Base-by-base conservation (phyloP, 108 stramenopile species). In the Mediolabrus comicus region DNA sequence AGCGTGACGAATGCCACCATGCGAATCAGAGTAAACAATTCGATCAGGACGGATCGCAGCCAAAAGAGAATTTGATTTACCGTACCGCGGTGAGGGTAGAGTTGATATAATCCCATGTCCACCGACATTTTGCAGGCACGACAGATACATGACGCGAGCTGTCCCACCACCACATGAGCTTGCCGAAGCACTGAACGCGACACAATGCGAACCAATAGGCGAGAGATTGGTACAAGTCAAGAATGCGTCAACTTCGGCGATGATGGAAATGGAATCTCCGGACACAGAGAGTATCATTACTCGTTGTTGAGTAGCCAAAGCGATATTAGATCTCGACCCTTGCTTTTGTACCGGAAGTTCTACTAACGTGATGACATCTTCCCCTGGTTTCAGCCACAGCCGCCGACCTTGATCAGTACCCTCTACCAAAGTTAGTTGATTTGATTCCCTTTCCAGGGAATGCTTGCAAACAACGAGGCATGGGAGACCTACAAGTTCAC, bases 31-130 rank as follows among this genome's bases (percentile, higher is more conserved):
- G 59, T 79, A 85, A 6, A 92, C 43, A 9, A 88, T 46, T 60
- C 94, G 78, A 70, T 95, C 94, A 0, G 90, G 91, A 19, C 91
- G 79, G 27, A 95, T 61, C 12, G 85, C 90, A 32, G 81, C 14
- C 33, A 92, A 54, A 17, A 78, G 71, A 22, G 62, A 54, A 1
- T 65, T 60, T 27, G 62, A 46, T 67, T 74, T 77, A 22, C 76
- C 80, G 33, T 68, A 60, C 19, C 54, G 67, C 16, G 76, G 61
- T 1, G 63, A 33, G 25, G 94, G 91, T 24, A 91, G 52, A 29
- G 80, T 80, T 17, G 82, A 76, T 31, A 95, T 82, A 14, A 85
- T 38, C 2, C 94, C 94, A 25, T 80, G 72, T 6, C 41, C 57
- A 17, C 32, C 69, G 14, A 38, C n/a, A 24, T 43, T 51, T 26